Evolutionary conservation across 2,329 filamentous ascomycete species (phyloP).

Genomic region (Cyphellophora attinorum): DNA sequence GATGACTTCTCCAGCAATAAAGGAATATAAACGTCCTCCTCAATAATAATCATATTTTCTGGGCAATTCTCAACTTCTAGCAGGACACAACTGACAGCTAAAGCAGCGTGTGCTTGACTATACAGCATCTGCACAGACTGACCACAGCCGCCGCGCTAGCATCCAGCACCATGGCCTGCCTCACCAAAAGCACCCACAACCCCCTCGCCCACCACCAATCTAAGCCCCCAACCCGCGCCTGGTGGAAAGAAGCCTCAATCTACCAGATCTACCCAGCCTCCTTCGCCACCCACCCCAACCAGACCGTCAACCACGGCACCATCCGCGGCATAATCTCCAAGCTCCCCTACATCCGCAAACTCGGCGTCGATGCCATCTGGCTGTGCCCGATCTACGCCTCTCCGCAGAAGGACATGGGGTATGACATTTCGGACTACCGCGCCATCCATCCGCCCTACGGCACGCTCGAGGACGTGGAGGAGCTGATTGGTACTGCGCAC

Average conservation of each 20-base stretch:
- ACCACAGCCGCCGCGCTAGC: too few species aligned
- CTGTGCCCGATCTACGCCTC: conserved; percentile 57
- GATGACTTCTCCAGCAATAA: too few species aligned
- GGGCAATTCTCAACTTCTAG: too few species aligned
- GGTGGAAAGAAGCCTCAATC: conserved; percentile 53
- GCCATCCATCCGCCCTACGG: conserved; percentile 53
- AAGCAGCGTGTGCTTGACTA: too few species aligned
- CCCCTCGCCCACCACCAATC: too few species aligned
- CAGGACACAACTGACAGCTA: too few species aligned
- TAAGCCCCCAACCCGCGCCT: conserved; percentile 21
- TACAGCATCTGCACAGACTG: too few species aligned
- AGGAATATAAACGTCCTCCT: too few species aligned
- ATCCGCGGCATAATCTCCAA: conserved; percentile 53
- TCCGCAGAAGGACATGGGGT: conserved; percentile 61
- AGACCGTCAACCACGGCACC: conserved; percentile 53
- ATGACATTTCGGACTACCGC: conserved; percentile 59
- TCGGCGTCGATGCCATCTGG: conserved; percentile 60
- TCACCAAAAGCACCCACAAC: too few species aligned
- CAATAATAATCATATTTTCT: too few species aligned
- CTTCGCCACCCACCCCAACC: conserved; percentile 45
- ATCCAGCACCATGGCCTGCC: too few species aligned
- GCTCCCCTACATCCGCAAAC: conserved; percentile 49
- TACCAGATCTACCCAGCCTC: conserved; percentile 56
- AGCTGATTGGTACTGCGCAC: conserved; percentile 47
- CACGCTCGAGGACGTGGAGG: conserved; percentile 51